Evolutionary conservation across 2,329 filamentous ascomycete genomes (phyloP).

Genomic region (Diaporthe citriasiana): DNA sequence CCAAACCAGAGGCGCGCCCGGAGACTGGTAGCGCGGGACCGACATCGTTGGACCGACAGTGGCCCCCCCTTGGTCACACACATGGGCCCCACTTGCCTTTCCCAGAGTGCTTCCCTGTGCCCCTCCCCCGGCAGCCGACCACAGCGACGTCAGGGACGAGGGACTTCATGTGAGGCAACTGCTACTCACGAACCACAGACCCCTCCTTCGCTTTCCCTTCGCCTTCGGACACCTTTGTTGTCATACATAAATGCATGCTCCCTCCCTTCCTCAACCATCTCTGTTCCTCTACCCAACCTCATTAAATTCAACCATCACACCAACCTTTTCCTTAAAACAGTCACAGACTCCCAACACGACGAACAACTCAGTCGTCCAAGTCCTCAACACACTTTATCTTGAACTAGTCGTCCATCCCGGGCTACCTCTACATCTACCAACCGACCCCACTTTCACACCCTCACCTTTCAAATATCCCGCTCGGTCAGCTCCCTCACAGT

Average conservation of each 20-base stretch:
- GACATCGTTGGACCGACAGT: conserved; percentile 9
- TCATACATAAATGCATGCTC: conserved; percentile 38
- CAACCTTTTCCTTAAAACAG: background rate
- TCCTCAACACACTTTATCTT: conserved; percentile 5
- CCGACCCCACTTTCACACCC: background rate
- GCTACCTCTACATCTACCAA: background rate
- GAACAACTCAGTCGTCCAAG: background rate
- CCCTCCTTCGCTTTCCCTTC: conserved; percentile 27
- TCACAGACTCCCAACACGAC: background rate
- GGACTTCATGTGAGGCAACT: conserved; percentile 35
- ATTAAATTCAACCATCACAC: conserved; percentile 8
- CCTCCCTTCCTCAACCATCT: conserved; percentile 3
- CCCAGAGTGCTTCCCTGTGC: conserved; percentile 22
- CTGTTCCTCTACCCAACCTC: background rate
- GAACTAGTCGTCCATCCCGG: background rate
- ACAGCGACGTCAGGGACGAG: conserved; percentile 43
- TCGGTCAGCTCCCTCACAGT: background rate
- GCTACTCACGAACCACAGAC: conserved; percentile 41
- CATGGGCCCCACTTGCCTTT: conserved; percentile 23
- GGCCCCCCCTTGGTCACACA: conserved; percentile 10
- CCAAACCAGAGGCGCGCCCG: background rate
- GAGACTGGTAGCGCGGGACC: conserved; percentile 25
- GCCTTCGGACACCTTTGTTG: conserved; percentile 22
- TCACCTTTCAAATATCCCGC: background rate
- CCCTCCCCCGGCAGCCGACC: conserved; percentile 17